phyloP scores from a whole-genome alignment of 805 yeast species.

The Candida cerambycidarum region DNA sequence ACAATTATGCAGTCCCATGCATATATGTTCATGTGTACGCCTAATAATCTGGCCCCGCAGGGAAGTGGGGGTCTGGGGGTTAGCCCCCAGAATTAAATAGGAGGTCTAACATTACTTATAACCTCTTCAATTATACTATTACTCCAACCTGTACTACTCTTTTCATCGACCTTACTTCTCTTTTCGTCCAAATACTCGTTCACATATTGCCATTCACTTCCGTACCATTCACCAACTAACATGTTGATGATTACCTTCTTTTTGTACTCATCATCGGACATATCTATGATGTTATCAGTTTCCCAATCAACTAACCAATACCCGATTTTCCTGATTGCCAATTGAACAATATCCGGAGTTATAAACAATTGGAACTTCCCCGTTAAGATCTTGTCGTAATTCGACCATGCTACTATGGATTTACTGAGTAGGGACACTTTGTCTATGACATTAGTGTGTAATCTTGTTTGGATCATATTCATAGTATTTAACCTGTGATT shows the following conservation, averaged over 20 bases:
- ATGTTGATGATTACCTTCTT: constrained; percentile 25
- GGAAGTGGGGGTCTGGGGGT: too few relatives aligned
- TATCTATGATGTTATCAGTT: constrained; percentile 5
- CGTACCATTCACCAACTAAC: constrained; percentile 46
- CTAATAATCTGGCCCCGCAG: too few relatives aligned
- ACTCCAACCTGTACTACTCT: constrained; percentile 33
- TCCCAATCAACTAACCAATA: constrained; percentile 49
- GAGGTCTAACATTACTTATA: constrained; percentile 34
- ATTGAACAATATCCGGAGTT: constrained; percentile 39
- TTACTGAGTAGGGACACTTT: constrained; percentile 27
- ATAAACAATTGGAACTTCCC: constrained; percentile 25
- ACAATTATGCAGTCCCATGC: too few relatives aligned
- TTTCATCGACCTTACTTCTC: constrained; percentile 18
- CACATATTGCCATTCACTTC: constrained; percentile 38
- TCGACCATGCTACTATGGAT: constrained; percentile 23
- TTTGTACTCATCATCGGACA: constrained; percentile 1
- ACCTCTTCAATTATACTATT: constrained; percentile 40
- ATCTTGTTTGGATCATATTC: constrained; percentile 35
- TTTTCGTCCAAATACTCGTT: constrained; percentile 25
- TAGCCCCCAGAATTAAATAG: too few relatives aligned
- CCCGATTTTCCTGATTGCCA: constrained; percentile 38
- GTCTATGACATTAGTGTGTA: constrained; percentile 33
- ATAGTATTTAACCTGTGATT: constrained; percentile 40
- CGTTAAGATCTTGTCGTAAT: not conserved
- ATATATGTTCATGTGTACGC: too few relatives aligned